phyloP scores from a whole-genome alignment of 768 basidiomycete genomes.

The Asterophora lycoperdoides region DNA sequence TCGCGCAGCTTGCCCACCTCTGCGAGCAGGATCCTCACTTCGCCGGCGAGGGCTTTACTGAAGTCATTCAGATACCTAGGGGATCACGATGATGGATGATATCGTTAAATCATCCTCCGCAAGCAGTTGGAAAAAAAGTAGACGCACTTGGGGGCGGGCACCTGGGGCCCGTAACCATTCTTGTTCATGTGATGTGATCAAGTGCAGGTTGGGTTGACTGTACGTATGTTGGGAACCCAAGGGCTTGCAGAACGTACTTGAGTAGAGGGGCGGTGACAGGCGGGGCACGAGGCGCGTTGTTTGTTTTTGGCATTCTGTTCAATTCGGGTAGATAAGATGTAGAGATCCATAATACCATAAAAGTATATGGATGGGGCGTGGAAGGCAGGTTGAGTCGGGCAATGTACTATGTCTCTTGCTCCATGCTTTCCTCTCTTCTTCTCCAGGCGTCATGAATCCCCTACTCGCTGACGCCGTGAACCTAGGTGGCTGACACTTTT shows the following conservation, averaged over 20 bases:
- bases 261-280: neutral
- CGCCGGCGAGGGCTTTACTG: slow-evolving; percentile 74
- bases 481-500: too few relatives aligned
- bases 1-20: slow-evolving; percentile 82
- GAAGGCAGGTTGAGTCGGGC: too few relatives aligned
- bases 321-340: neutral
- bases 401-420: neutral
- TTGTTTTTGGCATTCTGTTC: neutral
- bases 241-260: too few relatives aligned
- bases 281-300: slow-evolving; percentile 8
- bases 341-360: too few relatives aligned
- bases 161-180: slow-evolving; percentile 18
- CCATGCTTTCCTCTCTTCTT: neutral
- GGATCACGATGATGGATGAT: neutral
- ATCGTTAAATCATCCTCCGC: neutral
- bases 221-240: too few relatives aligned
- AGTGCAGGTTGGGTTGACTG: too few relatives aligned
- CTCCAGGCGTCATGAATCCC: too few relatives aligned
- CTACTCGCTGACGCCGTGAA: too few relatives aligned
- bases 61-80: slow-evolving; percentile 73
- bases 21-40: slow-evolving; percentile 71
- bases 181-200: slow-evolving; percentile 9
- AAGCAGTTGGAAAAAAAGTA: neutral
- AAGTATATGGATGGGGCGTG: too few relatives aligned
- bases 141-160: slow-evolving; percentile 8